A percentile compares a stretch with the other conserved stretches of the same genome.
These are phyloP conservation scores for Vigna mungo DNA, from an alignment of 306 rosid species.

Conservation along the genomic window DNA sequence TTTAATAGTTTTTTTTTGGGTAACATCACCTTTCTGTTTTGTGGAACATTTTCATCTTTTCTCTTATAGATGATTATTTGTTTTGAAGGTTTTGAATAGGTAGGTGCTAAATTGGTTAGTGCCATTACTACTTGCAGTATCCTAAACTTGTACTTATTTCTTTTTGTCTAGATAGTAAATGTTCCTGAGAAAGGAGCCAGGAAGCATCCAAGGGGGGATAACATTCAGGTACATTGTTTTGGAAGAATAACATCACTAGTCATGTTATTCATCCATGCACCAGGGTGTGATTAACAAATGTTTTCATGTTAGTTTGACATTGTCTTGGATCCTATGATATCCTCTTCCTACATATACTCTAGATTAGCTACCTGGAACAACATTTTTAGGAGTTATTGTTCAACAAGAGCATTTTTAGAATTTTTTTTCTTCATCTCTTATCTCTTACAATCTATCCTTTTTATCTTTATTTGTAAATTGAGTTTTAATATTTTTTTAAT, in stretches of 20 bases:
- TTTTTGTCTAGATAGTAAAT: constrained; percentile 87
- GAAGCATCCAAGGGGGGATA: constrained; percentile 95
- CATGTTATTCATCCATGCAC: neutral
- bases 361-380: neutral
- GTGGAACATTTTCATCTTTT: neutral
- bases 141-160: constrained; percentile 47
- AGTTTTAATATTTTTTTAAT: no score
- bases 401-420: no score
- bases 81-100: constrained; percentile 25
- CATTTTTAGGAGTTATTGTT: neutral
- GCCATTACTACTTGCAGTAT: constrained; percentile 26
- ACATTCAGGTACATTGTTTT: constrained; percentile 78
- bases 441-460: neutral
- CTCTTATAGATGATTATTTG: constrained; percentile 11
- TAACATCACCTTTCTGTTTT: neutral
- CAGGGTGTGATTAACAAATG: neutral
- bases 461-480: no score
- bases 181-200: constrained; percentile 99
- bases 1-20: neutral
- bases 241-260: constrained; percentile 31
- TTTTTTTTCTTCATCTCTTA: neutral
- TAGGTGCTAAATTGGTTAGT: constrained; percentile 22
- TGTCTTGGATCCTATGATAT: constrained; percentile 21
- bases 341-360: neutral
- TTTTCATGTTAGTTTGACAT: constrained; percentile 31